Evolutionary conservation across 371 early-diverging fungal species (phyloP), one percentile per base, ranked within the genome.

Genomic region (Chytridiales sp.): DNA sequence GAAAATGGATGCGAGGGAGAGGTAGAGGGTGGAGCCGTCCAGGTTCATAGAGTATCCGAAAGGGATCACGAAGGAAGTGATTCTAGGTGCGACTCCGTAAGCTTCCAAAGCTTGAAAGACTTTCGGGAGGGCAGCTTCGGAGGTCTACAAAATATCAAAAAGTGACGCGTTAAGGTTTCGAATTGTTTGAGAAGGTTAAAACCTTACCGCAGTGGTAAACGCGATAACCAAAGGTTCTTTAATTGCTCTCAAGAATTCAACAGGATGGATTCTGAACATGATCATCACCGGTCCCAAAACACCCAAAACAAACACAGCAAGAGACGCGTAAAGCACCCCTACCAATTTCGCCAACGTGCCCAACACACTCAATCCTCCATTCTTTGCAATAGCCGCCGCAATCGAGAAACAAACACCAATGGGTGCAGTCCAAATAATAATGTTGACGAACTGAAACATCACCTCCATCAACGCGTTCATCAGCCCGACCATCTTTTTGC

Each of bases 161-260:
- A n/a, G n/a, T n/a, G n/a, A n/a, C n/a, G n/a, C n/a, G n/a, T n/a
- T n/a, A n/a, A n/a, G n/a, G n/a, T n/a, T n/a, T n/a, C n/a, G n/a
- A n/a, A n/a, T n/a, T n/a, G n/a, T n/a, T n/a, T n/a, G n/a, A n/a
- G n/a, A n/a, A n/a, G n/a, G n/a, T n/a, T n/a, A n/a, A n/a, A n/a
- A n/a, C n/a, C n/a, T n/a, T n/a, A n/a, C n/a, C 17, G 91, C 88
- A n/a, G 90, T 88, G 56, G 88, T 83, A 64, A 89, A 91, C n/a
- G 90, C 90, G 66, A 91, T 82, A 39, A 89, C 49, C 70, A 85
- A 80, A 24, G 91, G 90, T 51, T 84, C 78, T 15, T 69, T 70
- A 29, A 87, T 76, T 13, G 82, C 75, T 19, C 67, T 66, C 55
- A 74, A 53, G 69, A 87, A 88, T 4, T 78, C 79, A 29, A 73